Base-by-base conservation (phyloP, 108 stramenopile species). In the Seminavis robusta region DNA sequence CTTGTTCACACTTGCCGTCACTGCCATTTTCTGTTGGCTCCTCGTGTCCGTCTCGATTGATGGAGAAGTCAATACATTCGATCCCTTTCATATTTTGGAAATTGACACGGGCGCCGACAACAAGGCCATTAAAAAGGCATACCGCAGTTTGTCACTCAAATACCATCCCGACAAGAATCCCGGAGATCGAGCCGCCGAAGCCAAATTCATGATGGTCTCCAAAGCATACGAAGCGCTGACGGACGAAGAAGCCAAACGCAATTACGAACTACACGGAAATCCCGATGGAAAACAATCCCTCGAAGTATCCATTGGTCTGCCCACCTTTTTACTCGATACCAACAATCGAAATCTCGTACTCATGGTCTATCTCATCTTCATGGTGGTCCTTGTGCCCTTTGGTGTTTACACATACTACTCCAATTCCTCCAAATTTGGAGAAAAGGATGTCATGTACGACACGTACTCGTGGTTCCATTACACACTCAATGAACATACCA, bases 391-490 rank as follows among this genome's bases (percentile, higher is more conserved):
- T 67, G 90, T 98, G 43, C 98, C 98, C 36, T 80, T 79, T 37
- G 82, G 72, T 17, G 94, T 98, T 9, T 94, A 84, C 74, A 65
- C 70, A 0, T 98, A 97, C 75, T 98, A 98, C 77, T 82, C 94
- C 49, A 81, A 96, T 53, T 95, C 94, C 4, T 82, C 84, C 61
- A 92, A 96, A 39, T 97, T 83, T 65, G 96, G 96, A 11, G 98
- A 98, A 74, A 98, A 96, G 69, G 92, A 96, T 63, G 94, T 98
- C 68, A 95, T 96, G 94, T 97, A 97, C 79, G 91, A 96, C 60
- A 92, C 96, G 28, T 98, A 97, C 67, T 78, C 84, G 4, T 95
- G 93, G 90, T 95, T 79, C 71, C 92, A 97, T 61, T 80, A 95
- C 61, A 77, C 85, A 16, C 67, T 98, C 17, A 77, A 79, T 52